phyloP scores from a whole-genome alignment of 345 rosid species.

The Citrus cavaleriei region DNA sequence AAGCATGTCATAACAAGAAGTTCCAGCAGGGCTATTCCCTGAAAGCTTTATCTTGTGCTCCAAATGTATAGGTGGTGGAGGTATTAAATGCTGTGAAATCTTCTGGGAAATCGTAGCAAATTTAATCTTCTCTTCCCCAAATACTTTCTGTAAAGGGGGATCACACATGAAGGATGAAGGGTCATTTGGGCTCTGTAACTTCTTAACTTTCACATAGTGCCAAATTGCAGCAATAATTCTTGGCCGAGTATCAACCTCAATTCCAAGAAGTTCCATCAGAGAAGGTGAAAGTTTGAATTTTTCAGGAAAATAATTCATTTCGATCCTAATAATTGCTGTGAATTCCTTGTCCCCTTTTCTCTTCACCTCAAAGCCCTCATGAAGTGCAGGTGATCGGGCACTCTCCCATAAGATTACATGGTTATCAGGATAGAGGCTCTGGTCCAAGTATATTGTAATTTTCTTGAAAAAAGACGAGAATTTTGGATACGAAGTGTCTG shows the following conservation, averaged over 20 bases:
- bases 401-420: slow-evolving; percentile 59
- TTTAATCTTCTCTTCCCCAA: slow-evolving; percentile 55
- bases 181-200: slow-evolving; percentile 45
- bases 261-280: slow-evolving; percentile 48
- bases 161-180: slow-evolving; percentile 48
- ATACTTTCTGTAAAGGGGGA: slow-evolving; percentile 47
- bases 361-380: slow-evolving; percentile 63
- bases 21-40: slow-evolving; percentile 47
- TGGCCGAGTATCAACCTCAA: slow-evolving; percentile 48
- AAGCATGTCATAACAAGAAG: slow-evolving; percentile 50
- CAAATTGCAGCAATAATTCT: slow-evolving; percentile 52
- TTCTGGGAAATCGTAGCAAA: slow-evolving; percentile 45
- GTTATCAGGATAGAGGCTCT: slow-evolving; percentile 51
- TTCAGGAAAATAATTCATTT: slow-evolving; percentile 54
- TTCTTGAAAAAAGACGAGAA: slow-evolving; percentile 57
- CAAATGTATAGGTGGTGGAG: slow-evolving; percentile 52
- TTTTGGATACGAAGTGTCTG: slow-evolving; percentile 29
- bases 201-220: slow-evolving; percentile 53
- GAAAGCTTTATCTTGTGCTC: slow-evolving; percentile 59
- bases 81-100: slow-evolving; percentile 43
- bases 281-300: slow-evolving; percentile 50
- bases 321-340: slow-evolving; percentile 47
- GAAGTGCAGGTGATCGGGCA: slow-evolving; percentile 47
- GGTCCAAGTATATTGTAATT: slow-evolving; percentile 55
- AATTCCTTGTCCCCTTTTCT: slow-evolving; percentile 62